These are phyloP conservation scores for Paradendryphiella salina DNA, from an alignment of 2,329 filamentous ascomycete species.

Conservation along the genomic window DNA sequence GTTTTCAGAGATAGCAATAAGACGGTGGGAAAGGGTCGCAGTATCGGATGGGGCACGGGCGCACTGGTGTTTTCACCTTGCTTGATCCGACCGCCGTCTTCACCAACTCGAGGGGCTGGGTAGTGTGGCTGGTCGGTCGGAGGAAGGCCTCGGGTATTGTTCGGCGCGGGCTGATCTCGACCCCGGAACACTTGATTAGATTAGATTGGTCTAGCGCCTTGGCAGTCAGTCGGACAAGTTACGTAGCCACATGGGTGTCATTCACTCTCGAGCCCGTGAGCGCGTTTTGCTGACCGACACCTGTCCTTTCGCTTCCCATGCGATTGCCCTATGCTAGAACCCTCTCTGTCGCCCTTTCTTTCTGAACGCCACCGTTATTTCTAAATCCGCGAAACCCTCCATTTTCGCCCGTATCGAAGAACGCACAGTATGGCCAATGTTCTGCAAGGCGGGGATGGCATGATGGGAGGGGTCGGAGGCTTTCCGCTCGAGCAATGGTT, in stretches of 20 bases:
- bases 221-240: constrained; percentile 26
- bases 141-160: neutral
- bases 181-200: neutral
- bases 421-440: constrained; percentile 50
- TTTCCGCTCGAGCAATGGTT: constrained; percentile 96
- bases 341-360: neutral
- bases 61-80: constrained; percentile 18
- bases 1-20: constrained; percentile 8
- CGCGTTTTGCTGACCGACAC: constrained; percentile 8
- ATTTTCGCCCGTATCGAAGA: neutral
- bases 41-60: constrained; percentile 14
- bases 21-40: constrained; percentile 2
- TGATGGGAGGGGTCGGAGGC: constrained; percentile 59
- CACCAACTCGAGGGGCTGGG: constrained; percentile 30
- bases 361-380: neutral
- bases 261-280: constrained; percentile 3
- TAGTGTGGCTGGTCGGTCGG: constrained; percentile 31
- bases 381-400: neutral
- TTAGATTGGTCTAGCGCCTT: constrained; percentile 14
- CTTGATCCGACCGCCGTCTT: constrained; percentile 1
- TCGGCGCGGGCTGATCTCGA: no score
- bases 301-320: constrained; percentile 14
- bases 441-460: constrained; percentile 48
- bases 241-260: constrained; percentile 33
- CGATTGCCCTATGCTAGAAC: neutral